A percentile compares a stretch with the other conserved stretches of the same genome.
phyloP scores from a whole-genome alignment of 1,284 basidiomycete species.

The Cutaneotrichosporon sp. region DNA sequence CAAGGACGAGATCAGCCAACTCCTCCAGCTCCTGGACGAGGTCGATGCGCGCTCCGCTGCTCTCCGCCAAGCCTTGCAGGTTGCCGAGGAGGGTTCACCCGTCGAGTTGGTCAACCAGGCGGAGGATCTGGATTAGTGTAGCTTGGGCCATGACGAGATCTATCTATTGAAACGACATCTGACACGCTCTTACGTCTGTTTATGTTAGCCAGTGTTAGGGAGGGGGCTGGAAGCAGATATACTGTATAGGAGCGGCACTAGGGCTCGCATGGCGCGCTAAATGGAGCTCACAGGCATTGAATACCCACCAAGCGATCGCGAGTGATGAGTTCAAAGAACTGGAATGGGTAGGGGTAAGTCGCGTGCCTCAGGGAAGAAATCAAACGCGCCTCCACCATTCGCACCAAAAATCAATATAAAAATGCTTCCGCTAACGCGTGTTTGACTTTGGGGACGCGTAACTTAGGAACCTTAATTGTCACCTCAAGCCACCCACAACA shows the following conservation, averaged over 20 bases:
- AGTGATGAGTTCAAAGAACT: background rate
- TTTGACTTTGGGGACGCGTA: conserved; percentile 1
- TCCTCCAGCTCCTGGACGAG: conserved; percentile 37
- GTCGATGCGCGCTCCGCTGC: conserved; percentile 32
- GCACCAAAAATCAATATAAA: background rate
- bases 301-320: background rate
- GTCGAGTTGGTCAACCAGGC: conserved; percentile 4
- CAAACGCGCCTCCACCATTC: conserved; percentile 3
- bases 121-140: conserved; percentile 3
- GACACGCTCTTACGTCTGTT: background rate
- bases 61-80: conserved; percentile 11
- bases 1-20: conserved; percentile 33
- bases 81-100: background rate
- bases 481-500: background rate
- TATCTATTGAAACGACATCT: background rate
- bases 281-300: no score
- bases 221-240: no score
- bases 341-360: background rate
- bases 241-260: no score
- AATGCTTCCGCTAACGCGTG: background rate
- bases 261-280: no score
- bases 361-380: conserved; percentile 5
- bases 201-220: background rate
- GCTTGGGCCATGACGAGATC: background rate
- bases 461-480: background rate